phyloP scores from a whole-genome alignment of 352 stramenopile genomes.

The Blastocystis sp. region DNA sequence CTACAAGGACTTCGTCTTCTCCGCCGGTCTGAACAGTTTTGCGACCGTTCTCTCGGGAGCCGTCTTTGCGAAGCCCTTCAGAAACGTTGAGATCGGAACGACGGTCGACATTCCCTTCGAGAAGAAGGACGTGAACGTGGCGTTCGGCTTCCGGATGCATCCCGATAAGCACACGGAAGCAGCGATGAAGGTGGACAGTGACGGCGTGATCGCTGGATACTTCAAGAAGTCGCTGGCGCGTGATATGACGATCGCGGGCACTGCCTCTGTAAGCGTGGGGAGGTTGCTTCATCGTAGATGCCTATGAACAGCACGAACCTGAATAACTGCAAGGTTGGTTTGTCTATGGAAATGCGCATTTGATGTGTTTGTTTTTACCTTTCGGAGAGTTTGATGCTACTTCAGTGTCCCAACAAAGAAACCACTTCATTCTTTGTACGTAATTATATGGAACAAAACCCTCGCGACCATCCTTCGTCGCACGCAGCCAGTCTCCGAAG shows the following conservation, averaged over 20 bases:
- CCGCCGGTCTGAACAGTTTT: background rate
- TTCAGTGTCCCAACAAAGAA: background rate
- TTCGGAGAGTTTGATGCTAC: background rate
- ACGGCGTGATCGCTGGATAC: background rate
- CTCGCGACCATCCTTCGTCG: constrained; percentile 25
- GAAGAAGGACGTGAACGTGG: background rate
- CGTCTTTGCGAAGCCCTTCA: background rate
- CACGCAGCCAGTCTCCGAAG: constrained; percentile 28
- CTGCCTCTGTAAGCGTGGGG: background rate
- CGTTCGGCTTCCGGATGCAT: constrained; percentile 15
- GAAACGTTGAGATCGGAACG: background rate
- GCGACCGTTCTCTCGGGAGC: background rate
- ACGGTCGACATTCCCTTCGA: background rate
- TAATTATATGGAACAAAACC: constrained; percentile 54
- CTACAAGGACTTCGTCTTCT: background rate
- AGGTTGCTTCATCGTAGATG: background rate
- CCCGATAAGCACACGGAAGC: background rate
- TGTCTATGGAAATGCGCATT: constrained; percentile 3
- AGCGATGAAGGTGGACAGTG: constrained; percentile 10
- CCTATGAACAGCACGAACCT: background rate
- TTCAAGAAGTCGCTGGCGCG: background rate
- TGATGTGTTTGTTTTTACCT: background rate
- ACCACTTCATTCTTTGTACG: background rate
- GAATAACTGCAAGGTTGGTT: background rate
- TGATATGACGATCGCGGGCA: background rate